Percentiles rank a stretch among this genome's conserved stretches.
Evolutionary conservation across 257 asterid genomes (phyloP).

Genomic region (Rubia yunnanensis): DNA sequence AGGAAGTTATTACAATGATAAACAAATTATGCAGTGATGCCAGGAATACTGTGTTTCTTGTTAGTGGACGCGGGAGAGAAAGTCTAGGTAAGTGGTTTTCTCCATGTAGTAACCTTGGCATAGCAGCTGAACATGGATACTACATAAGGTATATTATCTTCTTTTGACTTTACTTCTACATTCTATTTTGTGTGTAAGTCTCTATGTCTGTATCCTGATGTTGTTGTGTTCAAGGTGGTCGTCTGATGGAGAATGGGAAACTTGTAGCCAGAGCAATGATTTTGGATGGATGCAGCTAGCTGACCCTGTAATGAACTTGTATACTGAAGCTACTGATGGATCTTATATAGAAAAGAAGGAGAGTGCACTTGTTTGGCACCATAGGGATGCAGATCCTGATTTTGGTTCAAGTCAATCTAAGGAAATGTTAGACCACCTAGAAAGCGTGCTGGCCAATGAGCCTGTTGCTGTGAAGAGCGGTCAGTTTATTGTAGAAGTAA

Average conservation of each 20-base stretch:
- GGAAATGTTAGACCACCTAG: slow-evolving; percentile 45
- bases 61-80: slow-evolving; percentile 43
- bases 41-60: slow-evolving; percentile 32
- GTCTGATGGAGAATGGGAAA: slow-evolving; percentile 32
- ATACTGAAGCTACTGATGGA: slow-evolving; percentile 48
- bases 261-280: slow-evolving; percentile 30
- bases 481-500: slow-evolving; percentile 46
- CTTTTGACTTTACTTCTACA: neutral
- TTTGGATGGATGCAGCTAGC: slow-evolving; percentile 42
- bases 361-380: slow-evolving; percentile 47
- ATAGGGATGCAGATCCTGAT: slow-evolving; percentile 40
- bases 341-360: slow-evolving; percentile 38
- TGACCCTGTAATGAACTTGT: slow-evolving; percentile 39
- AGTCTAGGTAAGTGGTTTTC: slow-evolving; percentile 41
- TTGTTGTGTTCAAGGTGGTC: slow-evolving; percentile 24
- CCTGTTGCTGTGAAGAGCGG: slow-evolving; percentile 48
- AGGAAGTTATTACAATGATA: slow-evolving; percentile 28
- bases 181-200: neutral
- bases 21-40: slow-evolving; percentile 29
- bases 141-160: slow-evolving; percentile 23
- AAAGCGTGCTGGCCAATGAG: slow-evolving; percentile 42
- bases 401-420: slow-evolving; percentile 48
- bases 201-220: neutral
- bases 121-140: slow-evolving; percentile 49
- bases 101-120: slow-evolving; percentile 37